These are phyloP conservation scores for Primulina huaijiensis DNA, from an alignment of 257 asterid genomes.

Conservation along the genomic window DNA sequence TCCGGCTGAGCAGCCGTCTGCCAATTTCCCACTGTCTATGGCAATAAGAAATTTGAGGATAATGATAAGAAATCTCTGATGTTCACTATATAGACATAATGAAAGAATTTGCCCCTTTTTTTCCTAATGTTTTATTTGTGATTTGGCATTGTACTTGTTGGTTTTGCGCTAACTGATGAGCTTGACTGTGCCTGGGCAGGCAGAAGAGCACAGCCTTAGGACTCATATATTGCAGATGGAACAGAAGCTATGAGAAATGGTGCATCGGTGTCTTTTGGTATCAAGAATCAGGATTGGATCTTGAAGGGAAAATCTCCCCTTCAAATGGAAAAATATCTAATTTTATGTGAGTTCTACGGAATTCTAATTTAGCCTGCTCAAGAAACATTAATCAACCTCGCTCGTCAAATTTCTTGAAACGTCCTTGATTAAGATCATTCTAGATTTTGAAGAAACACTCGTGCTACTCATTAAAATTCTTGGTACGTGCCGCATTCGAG, in stretches of 20 bases:
- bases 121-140: not conserved
- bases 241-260: conserved; percentile 30
- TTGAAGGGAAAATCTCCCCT: not conserved
- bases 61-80: not conserved
- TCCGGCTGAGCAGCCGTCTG: not conserved
- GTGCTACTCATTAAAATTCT: too few relatives aligned
- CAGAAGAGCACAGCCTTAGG: conserved; percentile 51
- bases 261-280: conserved; percentile 21
- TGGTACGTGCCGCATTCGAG: not conserved
- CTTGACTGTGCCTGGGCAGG: conserved; percentile 38
- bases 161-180: conserved; percentile 9
- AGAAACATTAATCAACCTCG: not conserved
- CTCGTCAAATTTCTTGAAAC: not conserved
- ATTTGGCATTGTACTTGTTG: not conserved
- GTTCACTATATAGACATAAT: not conserved
- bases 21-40: not conserved
- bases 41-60: not conserved
- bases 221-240: conserved; percentile 47
- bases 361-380: not conserved
- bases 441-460: not conserved
- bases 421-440: not conserved
- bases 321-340: not conserved
- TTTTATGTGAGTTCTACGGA: not conserved
- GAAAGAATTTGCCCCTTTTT: not conserved
- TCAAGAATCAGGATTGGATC: conserved; percentile 11